These are phyloP conservation scores for Acer saccharum DNA, from an alignment of 345 rosid species.

Conservation along the genomic window DNA sequence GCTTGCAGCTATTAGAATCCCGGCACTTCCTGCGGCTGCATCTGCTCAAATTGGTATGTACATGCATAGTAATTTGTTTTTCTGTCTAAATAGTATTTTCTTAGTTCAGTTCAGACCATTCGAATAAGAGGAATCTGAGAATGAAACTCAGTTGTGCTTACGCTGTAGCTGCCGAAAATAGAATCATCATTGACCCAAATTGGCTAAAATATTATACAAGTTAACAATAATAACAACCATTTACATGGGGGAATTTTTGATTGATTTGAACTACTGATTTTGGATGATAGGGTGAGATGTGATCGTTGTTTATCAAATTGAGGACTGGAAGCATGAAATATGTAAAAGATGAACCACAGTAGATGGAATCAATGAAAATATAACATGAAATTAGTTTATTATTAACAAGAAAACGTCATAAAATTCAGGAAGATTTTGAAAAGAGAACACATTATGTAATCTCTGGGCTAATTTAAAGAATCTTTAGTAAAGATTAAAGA, in stretches of 20 bases:
- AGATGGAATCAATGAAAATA: background rate
- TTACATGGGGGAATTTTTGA: no score
- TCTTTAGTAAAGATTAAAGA: background rate
- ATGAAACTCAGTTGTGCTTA: conserved; percentile 3
- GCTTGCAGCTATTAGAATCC: conserved; percentile 74
- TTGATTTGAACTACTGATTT: no score
- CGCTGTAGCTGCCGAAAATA: background rate
- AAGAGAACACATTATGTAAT: no score
- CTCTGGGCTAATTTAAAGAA: no score
- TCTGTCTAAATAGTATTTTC: background rate
- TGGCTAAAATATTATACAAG: background rate
- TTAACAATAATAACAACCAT: no score
- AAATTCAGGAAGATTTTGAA: no score
- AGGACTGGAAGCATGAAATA: no score
- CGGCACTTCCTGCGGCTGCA: conserved; percentile 95
- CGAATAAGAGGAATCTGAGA: background rate
- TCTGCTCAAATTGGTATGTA: conserved; percentile 69
- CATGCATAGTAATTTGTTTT: background rate
- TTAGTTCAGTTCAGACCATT: background rate
- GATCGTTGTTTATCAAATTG: no score
- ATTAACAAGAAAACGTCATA: background rate
- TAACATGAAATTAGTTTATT: no score
- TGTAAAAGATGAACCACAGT: no score
- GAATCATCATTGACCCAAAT: background rate
- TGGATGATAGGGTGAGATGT: no score